Evolutionary conservation across 2,329 filamentous ascomycete species (phyloP).

Genomic region (Diaporthe helianthi): DNA sequence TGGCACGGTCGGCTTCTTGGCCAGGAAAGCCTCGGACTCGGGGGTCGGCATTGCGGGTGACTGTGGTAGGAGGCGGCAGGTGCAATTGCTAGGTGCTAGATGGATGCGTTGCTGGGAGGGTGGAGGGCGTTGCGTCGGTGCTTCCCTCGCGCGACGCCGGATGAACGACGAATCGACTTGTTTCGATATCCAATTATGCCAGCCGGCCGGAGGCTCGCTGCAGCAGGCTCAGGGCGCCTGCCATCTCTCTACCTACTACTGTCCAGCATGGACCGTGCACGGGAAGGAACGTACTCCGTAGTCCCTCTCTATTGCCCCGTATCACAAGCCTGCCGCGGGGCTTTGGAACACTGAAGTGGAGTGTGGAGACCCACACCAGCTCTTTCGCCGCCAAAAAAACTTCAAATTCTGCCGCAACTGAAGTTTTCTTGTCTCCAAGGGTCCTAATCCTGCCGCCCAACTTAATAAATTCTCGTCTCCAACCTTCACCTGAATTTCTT

Average conservation of each 20-base stretch:
- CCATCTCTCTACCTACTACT: neutral
- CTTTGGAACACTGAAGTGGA: neutral
- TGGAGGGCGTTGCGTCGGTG: conserved; percentile 20
- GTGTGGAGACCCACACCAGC: conserved; percentile 9
- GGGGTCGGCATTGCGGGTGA: conserved; percentile 74
- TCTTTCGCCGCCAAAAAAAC: conserved; percentile 21
- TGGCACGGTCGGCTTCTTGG: conserved; percentile 81
- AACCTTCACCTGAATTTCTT: conserved; percentile 18
- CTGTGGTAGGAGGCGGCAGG: neutral
- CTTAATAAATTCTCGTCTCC: conserved; percentile 20
- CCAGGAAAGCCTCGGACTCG: conserved; percentile 82
- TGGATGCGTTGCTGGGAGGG: conserved; percentile 10
- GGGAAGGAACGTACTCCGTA: conserved; percentile 3
- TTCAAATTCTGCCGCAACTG: conserved; percentile 15
- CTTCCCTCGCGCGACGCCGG: conserved; percentile 25
- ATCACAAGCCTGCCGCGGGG: conserved; percentile 26
- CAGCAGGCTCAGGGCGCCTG: neutral
- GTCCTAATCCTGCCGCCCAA: conserved; percentile 30
- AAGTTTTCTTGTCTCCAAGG: conserved; percentile 32
- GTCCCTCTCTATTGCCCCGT: neutral
- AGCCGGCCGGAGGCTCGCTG: conserved; percentile 22
- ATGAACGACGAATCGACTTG: conserved; percentile 29
- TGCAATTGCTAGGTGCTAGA: neutral
- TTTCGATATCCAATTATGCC: conserved; percentile 29
- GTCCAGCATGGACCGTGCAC: conserved; percentile 24